Conservation (phyloP, 1,139 yeast species). For the Fermentozyma sake region DNA sequence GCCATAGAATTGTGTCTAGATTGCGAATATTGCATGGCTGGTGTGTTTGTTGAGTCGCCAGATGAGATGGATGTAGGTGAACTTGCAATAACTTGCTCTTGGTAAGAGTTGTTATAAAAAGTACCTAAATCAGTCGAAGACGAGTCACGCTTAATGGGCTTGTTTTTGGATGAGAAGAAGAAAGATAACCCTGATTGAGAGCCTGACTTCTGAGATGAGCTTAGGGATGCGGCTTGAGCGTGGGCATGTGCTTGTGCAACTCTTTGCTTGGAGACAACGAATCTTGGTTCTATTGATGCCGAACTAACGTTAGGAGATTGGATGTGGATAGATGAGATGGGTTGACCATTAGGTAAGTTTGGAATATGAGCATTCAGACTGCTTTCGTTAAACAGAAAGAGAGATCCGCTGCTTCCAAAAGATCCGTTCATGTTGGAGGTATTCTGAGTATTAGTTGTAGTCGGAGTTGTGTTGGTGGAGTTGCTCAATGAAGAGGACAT, state of each 20-base stretch:
- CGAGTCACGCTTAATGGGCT: conserved; percentile 19
- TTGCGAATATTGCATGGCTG: conserved; percentile 8
- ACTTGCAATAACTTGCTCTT: conserved; percentile 28
- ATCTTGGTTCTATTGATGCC: conserved; percentile 62
- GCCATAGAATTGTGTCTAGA: conserved; percentile 70
- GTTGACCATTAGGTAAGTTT: conserved; percentile 50
- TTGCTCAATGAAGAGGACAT: conserved; percentile 5
- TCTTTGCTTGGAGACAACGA: conserved; percentile 68
- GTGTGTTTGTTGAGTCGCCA: conserved; percentile 25
- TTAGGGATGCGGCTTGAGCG: conserved; percentile 27
- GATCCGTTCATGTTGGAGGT: conserved; percentile 2
- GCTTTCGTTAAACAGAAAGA: conserved; percentile 4
- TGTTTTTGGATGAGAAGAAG: conserved; percentile 37
- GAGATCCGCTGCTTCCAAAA: too few relatives aligned
- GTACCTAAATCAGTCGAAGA: conserved; percentile 44
- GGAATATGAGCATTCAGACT: conserved; percentile 30
- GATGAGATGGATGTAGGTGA: conserved; percentile 41
- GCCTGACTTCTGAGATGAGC: conserved; percentile 32
- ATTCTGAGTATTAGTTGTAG: conserved; percentile 3
- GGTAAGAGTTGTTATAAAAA: conserved; percentile 40
- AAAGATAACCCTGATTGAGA: conserved; percentile 51
- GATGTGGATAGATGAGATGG: conserved; percentile 56
- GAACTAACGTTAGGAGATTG: conserved; percentile 62
- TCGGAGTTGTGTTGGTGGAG: conserved; percentile 6
- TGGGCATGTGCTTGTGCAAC: conserved; percentile 55